Evolutionary conservation across 192 early-diverging fungal genomes (phyloP).

Genomic region (Gryganskiella cystojenkinii): DNA sequence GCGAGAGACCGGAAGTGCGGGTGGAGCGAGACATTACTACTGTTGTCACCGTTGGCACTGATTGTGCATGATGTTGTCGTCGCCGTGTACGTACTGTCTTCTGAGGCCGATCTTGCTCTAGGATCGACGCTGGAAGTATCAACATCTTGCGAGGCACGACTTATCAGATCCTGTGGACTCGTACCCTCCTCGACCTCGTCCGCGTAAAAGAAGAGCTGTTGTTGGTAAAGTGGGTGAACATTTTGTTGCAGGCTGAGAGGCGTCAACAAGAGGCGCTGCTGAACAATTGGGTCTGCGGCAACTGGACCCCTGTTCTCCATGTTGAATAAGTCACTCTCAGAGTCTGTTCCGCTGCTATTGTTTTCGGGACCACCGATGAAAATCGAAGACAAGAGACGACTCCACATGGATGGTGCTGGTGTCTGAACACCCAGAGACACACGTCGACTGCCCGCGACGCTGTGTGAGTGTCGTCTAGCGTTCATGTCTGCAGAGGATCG

Average conservation of each 20-base stretch:
- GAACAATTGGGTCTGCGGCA: neutral
- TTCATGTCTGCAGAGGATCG: neutral
- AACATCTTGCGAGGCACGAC: too few relatives aligned
- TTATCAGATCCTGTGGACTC: neutral
- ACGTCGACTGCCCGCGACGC: slow-evolving; percentile 9
- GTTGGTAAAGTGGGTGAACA: slow-evolving; percentile 24
- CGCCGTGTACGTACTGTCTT: neutral
- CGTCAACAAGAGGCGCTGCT: slow-evolving; percentile 23
- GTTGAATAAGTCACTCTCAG: neutral
- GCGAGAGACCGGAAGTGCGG: slow-evolving; percentile 2
- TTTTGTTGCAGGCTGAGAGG: slow-evolving; percentile 4
- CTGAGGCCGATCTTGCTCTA: neutral
- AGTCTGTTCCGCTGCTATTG: too few relatives aligned
- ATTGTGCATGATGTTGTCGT: neutral
- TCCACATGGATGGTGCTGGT: slow-evolving; percentile 19
- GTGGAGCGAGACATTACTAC: slow-evolving; percentile 12
- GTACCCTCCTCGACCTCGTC: slow-evolving; percentile 21
- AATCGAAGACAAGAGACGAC: slow-evolving; percentile 37
- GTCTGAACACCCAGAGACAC: slow-evolving; percentile 17
- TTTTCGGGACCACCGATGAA: slow-evolving; percentile 11
- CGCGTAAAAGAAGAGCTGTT: slow-evolving; percentile 45
- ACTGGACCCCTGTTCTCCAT: neutral
- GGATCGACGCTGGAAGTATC: too few relatives aligned
- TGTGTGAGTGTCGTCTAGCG: neutral
- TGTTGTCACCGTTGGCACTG: slow-evolving; percentile 1